Evolutionary conservation across 192 early-diverging fungal species (phyloP), one percentile per base, ranked within the genome.

Genomic region (Phlyctochytrium arcticum): DNA sequence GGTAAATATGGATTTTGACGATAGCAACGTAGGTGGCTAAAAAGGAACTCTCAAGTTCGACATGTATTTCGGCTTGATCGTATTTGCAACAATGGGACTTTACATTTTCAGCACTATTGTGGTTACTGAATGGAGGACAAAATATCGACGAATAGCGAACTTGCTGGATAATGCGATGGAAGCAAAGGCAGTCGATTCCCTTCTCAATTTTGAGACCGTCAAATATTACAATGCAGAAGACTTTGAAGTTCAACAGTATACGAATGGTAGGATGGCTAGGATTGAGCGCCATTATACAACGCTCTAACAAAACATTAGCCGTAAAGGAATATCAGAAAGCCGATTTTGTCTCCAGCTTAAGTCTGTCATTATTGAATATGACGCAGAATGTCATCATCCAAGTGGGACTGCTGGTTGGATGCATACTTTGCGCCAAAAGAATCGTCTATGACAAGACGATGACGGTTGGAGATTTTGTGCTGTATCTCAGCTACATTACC

Each of bases 171-270:
- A 93, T 59, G 87, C 88, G 50, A 87, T 88, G 67, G 83, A 90
- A 54, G 85, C 92, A 5, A 54, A 64, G 30, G 70, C 78, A 1
- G 93, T 96, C 6, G 96, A 99, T 65, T 98, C 94, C 42, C 72
- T 99, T 53, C 81, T 96, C 36, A 99, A 99, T 72, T 95, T 96
- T 83, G 96, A 99, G 71, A 98, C 95, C 3, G 96, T 99, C 68
- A 99, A 99, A 71, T 97, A 98, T 71, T 97, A 94, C 78, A 89
- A 88, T 65, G 89, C 89, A 29, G 95, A 98, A 75, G 62, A 78
- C 15, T 99, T 89, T 73, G 96, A 99, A 73, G 75, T 90, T 30
- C 61, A 80, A 15, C 78, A 90, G 57, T 99, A 90, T 71, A 68
- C 79, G 19, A 64, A 35, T 39, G 62, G 62, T 64, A 23, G 19